Evolutionary conservation across 23 red algal genomes (phyloP).

Genomic region (Gracilaria domingensis): DNA sequence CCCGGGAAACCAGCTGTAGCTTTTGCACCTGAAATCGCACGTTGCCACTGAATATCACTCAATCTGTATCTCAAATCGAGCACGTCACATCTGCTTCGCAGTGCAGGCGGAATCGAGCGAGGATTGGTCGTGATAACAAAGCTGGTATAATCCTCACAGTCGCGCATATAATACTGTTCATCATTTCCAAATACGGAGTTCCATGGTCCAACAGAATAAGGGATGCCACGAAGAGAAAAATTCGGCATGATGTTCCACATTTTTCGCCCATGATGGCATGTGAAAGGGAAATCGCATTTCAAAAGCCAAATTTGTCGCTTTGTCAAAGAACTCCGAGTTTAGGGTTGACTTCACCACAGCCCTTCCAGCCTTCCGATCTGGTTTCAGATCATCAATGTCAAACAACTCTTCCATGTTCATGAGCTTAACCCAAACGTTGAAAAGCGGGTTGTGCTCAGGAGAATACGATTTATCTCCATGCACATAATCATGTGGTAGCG

Average conservation of each 20-base stretch:
- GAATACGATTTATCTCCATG: background rate
- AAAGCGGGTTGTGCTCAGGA: slow-evolving; percentile 2
- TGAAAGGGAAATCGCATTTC: too few species aligned
- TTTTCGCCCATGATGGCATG: slow-evolving; percentile 5
- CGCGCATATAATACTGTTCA: background rate
- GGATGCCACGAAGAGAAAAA: slow-evolving; percentile 8
- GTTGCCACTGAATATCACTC: background rate
- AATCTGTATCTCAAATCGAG: background rate
- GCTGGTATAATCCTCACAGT: background rate
- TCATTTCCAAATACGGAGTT: background rate
- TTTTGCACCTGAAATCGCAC: background rate
- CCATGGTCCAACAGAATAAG: background rate
- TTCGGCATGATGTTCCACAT: slow-evolving; percentile 9
- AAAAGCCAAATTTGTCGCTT: too few species aligned
- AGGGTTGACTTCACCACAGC: too few species aligned
- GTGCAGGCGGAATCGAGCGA: too few species aligned
- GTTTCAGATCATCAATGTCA: background rate
- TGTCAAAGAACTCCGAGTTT: too few species aligned
- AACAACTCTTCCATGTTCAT: background rate
- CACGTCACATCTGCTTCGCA: too few species aligned
- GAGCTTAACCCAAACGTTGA: slow-evolving; percentile 18
- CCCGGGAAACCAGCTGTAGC: slow-evolving; percentile 15
- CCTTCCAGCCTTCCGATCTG: too few species aligned
- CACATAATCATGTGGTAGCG: background rate
- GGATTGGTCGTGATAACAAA: slow-evolving; percentile 2